A percentile compares a stretch with the other conserved stretches of the same genome.
These are phyloP conservation scores for Chlamydomonas schloesseri DNA, from an alignment of 139 green algal genomes.

Conservation along the genomic window DNA sequence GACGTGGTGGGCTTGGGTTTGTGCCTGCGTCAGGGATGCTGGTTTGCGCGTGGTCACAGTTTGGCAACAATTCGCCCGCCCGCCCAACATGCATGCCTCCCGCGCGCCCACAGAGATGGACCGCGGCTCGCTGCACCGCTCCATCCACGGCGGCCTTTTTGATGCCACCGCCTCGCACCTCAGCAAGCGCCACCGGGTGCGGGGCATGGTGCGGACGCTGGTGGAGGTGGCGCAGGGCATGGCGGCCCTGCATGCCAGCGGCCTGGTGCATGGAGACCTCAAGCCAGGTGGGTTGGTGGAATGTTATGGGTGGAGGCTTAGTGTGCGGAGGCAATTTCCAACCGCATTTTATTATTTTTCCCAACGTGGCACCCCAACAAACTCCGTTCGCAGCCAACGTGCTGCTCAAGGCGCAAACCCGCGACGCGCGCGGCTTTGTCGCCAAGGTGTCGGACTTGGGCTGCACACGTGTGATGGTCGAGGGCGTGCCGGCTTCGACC, in stretches of 20 bases:
- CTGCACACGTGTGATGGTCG: conserved; percentile 37
- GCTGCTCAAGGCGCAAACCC: conserved; percentile 36
- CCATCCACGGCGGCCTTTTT: conserved; percentile 13
- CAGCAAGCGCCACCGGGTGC: conserved; percentile 22
- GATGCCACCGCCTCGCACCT: not conserved
- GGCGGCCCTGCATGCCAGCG: conserved; percentile 31
- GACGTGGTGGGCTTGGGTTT: no score
- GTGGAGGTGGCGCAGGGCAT: conserved; percentile 41
- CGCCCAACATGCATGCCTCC: no score
- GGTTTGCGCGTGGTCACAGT: no score
- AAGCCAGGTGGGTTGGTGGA: conserved; percentile 30
- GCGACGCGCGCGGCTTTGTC: conserved; percentile 58
- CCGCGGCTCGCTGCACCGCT: conserved; percentile 26
- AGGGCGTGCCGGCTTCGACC: not conserved
- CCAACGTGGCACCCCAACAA: no score
- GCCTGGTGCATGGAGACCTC: conserved; percentile 43
- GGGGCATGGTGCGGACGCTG: conserved; percentile 29
- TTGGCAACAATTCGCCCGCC: no score
- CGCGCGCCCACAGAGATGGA: conserved; percentile 33
- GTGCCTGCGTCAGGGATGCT: no score
- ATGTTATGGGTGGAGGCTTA: no score
- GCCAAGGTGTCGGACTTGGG: conserved; percentile 83
- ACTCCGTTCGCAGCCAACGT: conserved; percentile 26
- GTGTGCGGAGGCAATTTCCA: no score
- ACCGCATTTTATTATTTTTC: no score